Base-by-base conservation (phyloP, 495 filamentous ascomycete genomes). In the Lophium mytilinum region DNA sequence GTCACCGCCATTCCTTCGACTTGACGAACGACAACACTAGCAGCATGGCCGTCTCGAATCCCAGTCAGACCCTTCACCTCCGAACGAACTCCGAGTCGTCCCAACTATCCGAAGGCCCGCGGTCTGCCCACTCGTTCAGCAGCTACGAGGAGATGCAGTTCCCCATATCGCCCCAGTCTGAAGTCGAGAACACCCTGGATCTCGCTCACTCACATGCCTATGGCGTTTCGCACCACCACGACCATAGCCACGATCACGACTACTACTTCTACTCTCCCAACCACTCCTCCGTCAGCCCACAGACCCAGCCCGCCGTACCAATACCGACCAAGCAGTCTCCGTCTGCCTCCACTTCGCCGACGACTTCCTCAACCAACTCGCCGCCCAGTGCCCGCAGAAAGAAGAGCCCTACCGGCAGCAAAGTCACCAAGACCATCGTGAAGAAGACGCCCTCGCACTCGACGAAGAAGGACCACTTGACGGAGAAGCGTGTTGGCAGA, bases 401-500 rank as follows among this genome's bases (percentile, higher is more conserved):
- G 57, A 94, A 89, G 74, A 91, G 86, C 34, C 80, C 84, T 50
- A 21, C 51, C 15, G 60, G 55, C 18, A 37, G 41, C 34, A 94
- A 93, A 73, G 78, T 82, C 14, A 81, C 87, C 10, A 92, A 94
- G 70, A 78, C 86, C 41, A 85, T 91, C 66, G 85, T 89, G 56
- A 70, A 70, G 66, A 70, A 69, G 62, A 64, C 48, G 45, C 83
- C 88, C 63, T 84, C 84, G 46, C 77, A 79, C 9, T 84, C 86
- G 42, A 82, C 77, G 39, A 82, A 83, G 45, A 94, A 93, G 74
- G 86, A 89, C 65, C 81, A 85, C 50, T 77, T 77, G 8, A 81
- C 80, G 21, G 89, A 95, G 78, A 95, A 95, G 81, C 87, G 87
- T 59, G 86, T 96, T 37, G 90, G 90, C 43, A 83, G 87, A 68